Base-by-base conservation (phyloP, 306 rosid genomes). In the Ceratonia siliqua region DNA sequence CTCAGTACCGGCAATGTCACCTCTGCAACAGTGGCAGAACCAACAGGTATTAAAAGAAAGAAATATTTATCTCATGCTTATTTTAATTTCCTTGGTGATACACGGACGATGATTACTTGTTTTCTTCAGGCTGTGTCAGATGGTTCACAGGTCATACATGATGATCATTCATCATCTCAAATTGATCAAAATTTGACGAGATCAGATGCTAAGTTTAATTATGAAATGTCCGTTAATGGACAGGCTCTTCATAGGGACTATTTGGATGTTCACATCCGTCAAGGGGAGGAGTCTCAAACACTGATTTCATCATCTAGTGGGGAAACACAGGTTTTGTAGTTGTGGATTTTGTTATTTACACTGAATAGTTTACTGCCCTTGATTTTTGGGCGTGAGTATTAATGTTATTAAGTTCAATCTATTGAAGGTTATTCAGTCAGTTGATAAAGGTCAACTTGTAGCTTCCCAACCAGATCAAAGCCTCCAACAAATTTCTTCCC, bases 21-120 rank as follows among this genome's bases (percentile, higher is more conserved):
- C 92, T 82, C 77, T 87, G 71, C 99, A 92, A 79, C 96, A 88
- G 62, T 95, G 98, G 97, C 96, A 90, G 68, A 85, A 84, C 84
- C 93, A 87, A 62, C 97, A 87, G 96, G 99, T 95, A 69, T 50
- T 75, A 33, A 35, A 38, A 57, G 43, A 71, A 30, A 42, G 62
- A 79, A 12, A 24, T 39, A 73, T 72, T 21, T 56, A 49, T 57
- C 62, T 18, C 25, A 48, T 73, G 12, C 50, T 20, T 45, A 1
- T 53, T 45, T 18, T 65, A 13, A 21, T 58, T 24, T 14, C 2
- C 38, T 62, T 56, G 25, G 33, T 43, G 39, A 67, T 62, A 18
- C 39, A 11, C 11, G 30, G 64, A 70, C 28, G 30, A 67, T 62
- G 33, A 80, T 45, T 73, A 61, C 48, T 82, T 76, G 64, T 62